phyloP scores from a whole-genome alignment of 805 yeast species.

The Pichia heedii region DNA sequence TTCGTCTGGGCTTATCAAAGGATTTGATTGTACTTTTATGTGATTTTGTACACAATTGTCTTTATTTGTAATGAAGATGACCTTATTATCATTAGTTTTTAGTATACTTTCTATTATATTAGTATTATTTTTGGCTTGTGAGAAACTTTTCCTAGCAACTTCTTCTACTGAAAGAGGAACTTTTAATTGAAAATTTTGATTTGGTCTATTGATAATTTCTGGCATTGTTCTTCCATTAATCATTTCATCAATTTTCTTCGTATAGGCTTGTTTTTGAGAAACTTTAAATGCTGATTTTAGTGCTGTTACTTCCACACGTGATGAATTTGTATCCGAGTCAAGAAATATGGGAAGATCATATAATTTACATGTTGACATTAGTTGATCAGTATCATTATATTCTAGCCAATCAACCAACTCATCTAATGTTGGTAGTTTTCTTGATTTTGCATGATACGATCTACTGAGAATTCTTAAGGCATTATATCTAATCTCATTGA shows the following conservation, averaged over 20 bases:
- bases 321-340: constrained; percentile 23
- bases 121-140: constrained; percentile 12
- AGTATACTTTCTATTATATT: constrained; percentile 6
- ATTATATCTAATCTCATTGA: constrained; percentile 68
- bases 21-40: too few species aligned
- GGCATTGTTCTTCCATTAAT: constrained; percentile 23
- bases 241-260: constrained; percentile 34
- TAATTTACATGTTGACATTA: constrained; percentile 49
- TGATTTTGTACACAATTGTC: too few species aligned
- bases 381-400: constrained; percentile 51
- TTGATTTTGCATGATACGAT: constrained; percentile 62
- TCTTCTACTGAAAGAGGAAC: constrained; percentile 12
- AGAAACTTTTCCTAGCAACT: constrained; percentile 18
- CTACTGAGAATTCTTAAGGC: constrained; percentile 60
- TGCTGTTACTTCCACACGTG: constrained; percentile 35
- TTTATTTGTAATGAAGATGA: too few species aligned
- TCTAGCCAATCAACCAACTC: constrained; percentile 46
- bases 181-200: constrained; percentile 12
- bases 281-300: constrained; percentile 26
- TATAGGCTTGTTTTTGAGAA: constrained; percentile 37
- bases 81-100: background rate
- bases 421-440: constrained; percentile 43
- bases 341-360: constrained; percentile 43
- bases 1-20: too few species aligned
- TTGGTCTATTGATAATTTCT: constrained; percentile 29